Evolutionary conservation across 2,329 filamentous ascomycete genomes (phyloP).

Genomic region (Cordyceps tenuipes): DNA sequence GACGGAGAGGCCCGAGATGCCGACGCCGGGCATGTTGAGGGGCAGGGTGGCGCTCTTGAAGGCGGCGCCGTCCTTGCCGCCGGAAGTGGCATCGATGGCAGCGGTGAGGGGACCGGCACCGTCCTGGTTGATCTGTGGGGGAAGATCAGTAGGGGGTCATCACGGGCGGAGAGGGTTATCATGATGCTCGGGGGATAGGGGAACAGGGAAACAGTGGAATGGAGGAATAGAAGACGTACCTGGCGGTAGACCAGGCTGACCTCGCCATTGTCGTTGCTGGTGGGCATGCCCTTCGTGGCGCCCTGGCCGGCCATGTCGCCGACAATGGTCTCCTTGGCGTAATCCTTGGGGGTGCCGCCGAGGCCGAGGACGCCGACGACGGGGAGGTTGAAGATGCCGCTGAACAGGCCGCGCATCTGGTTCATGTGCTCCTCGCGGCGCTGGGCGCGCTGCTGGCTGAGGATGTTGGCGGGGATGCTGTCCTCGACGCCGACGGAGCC

Average conservation of each 20-base stretch:
- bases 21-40: slow-evolving; percentile 49
- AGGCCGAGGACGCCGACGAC: slow-evolving; percentile 13
- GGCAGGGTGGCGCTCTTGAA: slow-evolving; percentile 49
- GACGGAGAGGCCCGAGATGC: slow-evolving; percentile 42
- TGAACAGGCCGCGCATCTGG: slow-evolving; percentile 10
- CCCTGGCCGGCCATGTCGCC: slow-evolving; percentile 46
- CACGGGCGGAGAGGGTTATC: no score
- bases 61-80: slow-evolving; percentile 46
- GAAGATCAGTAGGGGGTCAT: no score
- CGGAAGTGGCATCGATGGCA: slow-evolving; percentile 49
- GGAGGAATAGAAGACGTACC: slow-evolving; percentile 15
- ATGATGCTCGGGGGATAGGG: no score
- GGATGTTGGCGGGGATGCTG: slow-evolving; percentile 20
- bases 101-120: slow-evolving; percentile 53
- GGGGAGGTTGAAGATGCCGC: slow-evolving; percentile 15
- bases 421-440: slow-evolving; percentile 11
- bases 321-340: slow-evolving; percentile 41
- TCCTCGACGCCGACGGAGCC: slow-evolving; percentile 29
- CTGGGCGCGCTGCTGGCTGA: not conserved
- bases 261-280: slow-evolving; percentile 49
- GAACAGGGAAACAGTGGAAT: no score
- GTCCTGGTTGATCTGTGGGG: slow-evolving; percentile 54
- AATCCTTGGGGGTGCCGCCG: slow-evolving; percentile 32
- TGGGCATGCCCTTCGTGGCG: slow-evolving; percentile 48
- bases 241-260: slow-evolving; percentile 56